These are phyloP conservation scores for Salix suchowensis DNA, from an alignment of 345 rosid genomes.

Conservation along the genomic window DNA sequence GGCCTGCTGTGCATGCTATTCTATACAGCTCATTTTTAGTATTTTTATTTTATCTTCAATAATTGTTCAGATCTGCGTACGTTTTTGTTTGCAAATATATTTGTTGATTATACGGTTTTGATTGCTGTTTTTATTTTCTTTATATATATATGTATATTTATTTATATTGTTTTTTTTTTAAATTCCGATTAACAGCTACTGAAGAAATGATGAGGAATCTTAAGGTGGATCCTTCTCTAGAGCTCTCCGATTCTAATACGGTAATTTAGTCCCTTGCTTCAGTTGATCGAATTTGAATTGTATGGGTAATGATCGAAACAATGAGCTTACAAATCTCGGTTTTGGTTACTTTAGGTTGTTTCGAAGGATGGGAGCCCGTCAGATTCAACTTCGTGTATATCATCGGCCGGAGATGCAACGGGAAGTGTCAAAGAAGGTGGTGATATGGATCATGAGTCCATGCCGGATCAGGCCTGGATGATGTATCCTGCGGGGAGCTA, in stretches of 20 bases:
- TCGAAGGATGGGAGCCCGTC: conserved; percentile 29
- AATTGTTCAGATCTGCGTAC: neutral
- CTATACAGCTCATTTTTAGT: neutral
- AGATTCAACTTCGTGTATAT: conserved; percentile 26
- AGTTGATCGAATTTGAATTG: neutral
- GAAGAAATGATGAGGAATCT: conserved; percentile 13
- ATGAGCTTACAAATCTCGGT: neutral
- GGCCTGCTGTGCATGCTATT: neutral
- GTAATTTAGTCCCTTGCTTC: neutral
- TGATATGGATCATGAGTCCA: conserved; percentile 22
- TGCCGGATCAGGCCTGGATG: conserved; percentile 24
- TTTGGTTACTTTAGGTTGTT: conserved; percentile 15
- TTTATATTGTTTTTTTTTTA: neutral
- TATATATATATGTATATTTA: too few relatives aligned
- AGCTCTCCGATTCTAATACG: neutral
- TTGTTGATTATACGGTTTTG: neutral
- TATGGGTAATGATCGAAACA: too few relatives aligned
- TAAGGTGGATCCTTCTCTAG: conserved; percentile 1
- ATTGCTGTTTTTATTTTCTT: neutral
- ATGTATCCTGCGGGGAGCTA: conserved; percentile 28
- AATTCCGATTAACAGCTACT: neutral
- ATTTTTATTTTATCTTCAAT: neutral
- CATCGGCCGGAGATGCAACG: conserved; percentile 16
- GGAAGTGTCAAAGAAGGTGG: conserved; percentile 12
- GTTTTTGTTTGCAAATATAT: neutral